Conservation (phyloP, 805 yeast genomes). For the Yueomyces sinensis region DNA sequence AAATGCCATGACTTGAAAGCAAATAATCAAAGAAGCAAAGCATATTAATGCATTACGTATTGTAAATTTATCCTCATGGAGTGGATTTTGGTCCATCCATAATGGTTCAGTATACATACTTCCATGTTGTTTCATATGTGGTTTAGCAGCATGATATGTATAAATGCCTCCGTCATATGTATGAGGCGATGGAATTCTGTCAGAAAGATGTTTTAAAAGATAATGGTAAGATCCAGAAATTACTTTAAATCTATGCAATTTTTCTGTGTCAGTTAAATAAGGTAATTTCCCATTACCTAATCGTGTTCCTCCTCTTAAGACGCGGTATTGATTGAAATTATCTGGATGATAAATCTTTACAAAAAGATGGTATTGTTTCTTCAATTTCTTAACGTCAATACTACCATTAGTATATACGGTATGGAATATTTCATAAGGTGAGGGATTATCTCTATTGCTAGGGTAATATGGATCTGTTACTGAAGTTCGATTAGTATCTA, state of each 20-base stretch:
- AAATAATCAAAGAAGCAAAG: slow-evolving; percentile 25
- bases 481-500: no score
- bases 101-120: background rate
- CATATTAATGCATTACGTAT: slow-evolving; percentile 28
- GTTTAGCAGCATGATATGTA: slow-evolving; percentile 29
- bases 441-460: slow-evolving; percentile 32
- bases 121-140: slow-evolving; percentile 45
- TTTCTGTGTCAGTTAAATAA: slow-evolving; percentile 17
- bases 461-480: slow-evolving; percentile 39
- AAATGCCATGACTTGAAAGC: slow-evolving; percentile 30
- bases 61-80: slow-evolving; percentile 26
- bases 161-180: slow-evolving; percentile 19
- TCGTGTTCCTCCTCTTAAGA: slow-evolving; percentile 2
- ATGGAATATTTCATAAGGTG: slow-evolving; percentile 63
- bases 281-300: background rate
- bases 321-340: slow-evolving; percentile 18
- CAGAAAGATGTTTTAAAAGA: slow-evolving; percentile 31
- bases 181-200: slow-evolving; percentile 2
- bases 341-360: slow-evolving; percentile 84
- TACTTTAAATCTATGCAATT: slow-evolving; percentile 33
- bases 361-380: slow-evolving; percentile 39
- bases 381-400: slow-evolving; percentile 29
- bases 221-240: slow-evolving; percentile 48
- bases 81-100: background rate
- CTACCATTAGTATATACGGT: slow-evolving; percentile 15